Evolutionary conservation across 192 early-diverging fungal genomes (phyloP).

Genomic region (Phlyctochytrium bullatum): DNA sequence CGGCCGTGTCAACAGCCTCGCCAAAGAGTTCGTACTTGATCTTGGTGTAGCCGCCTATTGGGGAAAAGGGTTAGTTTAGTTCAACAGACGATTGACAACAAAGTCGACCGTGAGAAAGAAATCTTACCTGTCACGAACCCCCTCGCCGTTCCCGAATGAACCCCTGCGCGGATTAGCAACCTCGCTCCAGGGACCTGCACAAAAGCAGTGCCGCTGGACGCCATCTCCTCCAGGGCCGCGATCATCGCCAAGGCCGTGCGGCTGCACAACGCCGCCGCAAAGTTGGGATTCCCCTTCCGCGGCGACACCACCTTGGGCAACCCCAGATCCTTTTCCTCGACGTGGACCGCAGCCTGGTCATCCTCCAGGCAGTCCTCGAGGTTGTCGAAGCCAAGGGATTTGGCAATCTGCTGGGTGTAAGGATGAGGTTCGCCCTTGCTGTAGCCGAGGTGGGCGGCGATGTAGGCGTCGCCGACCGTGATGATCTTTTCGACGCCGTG

Average conservation of each 20-base stretch:
- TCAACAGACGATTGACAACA: background rate
- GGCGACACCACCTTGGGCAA: background rate
- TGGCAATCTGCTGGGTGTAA: background rate
- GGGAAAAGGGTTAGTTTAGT: background rate
- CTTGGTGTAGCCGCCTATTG: background rate
- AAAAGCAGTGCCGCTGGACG: background rate
- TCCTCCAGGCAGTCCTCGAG: background rate
- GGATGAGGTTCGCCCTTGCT: background rate
- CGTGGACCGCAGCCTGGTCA: too few species aligned
- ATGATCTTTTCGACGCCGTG: constrained; percentile 8
- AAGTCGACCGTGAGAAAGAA: too few species aligned
- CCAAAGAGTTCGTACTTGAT: constrained; percentile 10
- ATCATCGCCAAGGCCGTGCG: background rate
- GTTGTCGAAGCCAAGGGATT: background rate
- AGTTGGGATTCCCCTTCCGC: background rate
- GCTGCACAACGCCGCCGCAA: background rate
- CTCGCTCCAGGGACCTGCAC: background rate
- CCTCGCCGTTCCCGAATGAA: constrained; percentile 1
- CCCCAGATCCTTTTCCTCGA: background rate
- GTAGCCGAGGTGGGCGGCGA: background rate
- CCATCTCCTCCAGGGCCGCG: background rate
- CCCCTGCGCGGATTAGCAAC: background rate
- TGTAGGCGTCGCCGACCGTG: constrained; percentile 6
- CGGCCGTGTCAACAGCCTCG: background rate
- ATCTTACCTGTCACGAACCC: background rate